Base-by-base conservation (phyloP, 768 basidiomycete species). In the Amanita pseudoporphyria region DNA sequence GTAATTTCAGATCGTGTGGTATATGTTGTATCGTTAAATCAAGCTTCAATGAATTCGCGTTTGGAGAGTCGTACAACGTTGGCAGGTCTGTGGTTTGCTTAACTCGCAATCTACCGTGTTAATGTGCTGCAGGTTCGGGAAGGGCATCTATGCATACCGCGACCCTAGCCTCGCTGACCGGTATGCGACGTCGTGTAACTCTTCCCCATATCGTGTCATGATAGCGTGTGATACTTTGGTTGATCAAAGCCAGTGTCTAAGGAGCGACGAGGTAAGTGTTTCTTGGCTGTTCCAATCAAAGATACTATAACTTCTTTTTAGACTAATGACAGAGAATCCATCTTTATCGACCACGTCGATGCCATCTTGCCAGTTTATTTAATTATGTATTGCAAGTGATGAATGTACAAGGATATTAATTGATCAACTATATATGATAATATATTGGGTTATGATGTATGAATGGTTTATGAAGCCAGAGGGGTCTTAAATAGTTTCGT, bases 191-290 rank as follows among this genome's bases (percentile, higher is more conserved):
- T 83, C 82, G 35, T 82, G 81, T 59, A 73, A 77, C 38, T 72
- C 73, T 38, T 82, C 82, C 4, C 82, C 82, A 5, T 84, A 78
- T 65, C 74, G 82, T 7, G 77, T 82, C 22, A 75, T 76, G 69
- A 70, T 84, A 54, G 78, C 75, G 12, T 82, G 81, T 53, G 77
- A 81, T 59, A 71, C 70, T 5, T 59, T 69, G 28, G 68, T 80
- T 52, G 71, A 66, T 41, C 62, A 70, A 16, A 62, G 56, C 2
- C 63, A 66, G 44, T 56, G 52, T 12, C 53, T 59, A 12, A 26
- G 44, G 19, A 55, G 57, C 22, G 55, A 61, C 47, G 61, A 65
- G 53, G 67, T 69, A 31, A 45, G 64, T 53, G 10, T 14, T 47
- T 52, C 51, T 36, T 50, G 41, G 12, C 13, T 39, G 46, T 50